Evolutionary conservation across 495 filamentous ascomycete genomes (phyloP).

Genomic region (Hypoxylon crocopeplum): DNA sequence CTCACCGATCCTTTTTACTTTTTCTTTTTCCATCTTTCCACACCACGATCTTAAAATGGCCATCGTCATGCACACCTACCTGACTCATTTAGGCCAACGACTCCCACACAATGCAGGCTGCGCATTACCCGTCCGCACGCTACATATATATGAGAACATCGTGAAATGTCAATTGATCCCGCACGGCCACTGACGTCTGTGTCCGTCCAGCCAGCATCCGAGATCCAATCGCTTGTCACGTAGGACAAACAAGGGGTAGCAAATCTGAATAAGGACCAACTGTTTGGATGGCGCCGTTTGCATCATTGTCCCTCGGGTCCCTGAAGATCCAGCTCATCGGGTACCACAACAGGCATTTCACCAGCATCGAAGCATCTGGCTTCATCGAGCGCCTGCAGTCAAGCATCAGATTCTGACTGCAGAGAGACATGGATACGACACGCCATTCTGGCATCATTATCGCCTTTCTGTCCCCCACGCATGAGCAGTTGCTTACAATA

Average conservation of each 20-base stretch:
- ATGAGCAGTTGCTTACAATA: slow-evolving; percentile 29
- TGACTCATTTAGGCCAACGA: slow-evolving; percentile 6
- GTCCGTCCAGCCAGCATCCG: slow-evolving; percentile 23
- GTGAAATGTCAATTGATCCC: slow-evolving; percentile 20
- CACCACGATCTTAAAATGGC: slow-evolving; percentile 6
- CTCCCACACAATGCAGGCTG: slow-evolving; percentile 17
- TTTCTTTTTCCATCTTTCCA: background rate
- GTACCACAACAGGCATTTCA: slow-evolving; percentile 38
- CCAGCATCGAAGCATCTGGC: slow-evolving; percentile 29
- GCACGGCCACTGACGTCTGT: slow-evolving; percentile 27
- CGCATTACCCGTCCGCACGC: slow-evolving; percentile 5
- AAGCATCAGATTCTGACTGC: slow-evolving; percentile 22
- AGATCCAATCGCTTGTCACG: slow-evolving; percentile 42
- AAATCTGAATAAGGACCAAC: slow-evolving; percentile 27
- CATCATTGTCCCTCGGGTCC: slow-evolving; percentile 29
- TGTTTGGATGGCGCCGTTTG: slow-evolving; percentile 40
- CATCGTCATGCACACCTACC: slow-evolving; percentile 23
- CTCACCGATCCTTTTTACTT: background rate
- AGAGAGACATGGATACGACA: slow-evolving; percentile 18
- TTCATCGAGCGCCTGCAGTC: slow-evolving; percentile 14
- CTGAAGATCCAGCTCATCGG: slow-evolving; percentile 40
- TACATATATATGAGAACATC: slow-evolving; percentile 1
- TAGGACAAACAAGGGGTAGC: slow-evolving; percentile 36
- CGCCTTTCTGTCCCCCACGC: slow-evolving; percentile 27
- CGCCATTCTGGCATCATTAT: slow-evolving; percentile 33